Conservation (phyloP, 2,329 filamentous ascomycete genomes). For the Ilyonectria mors-panacis region DNA sequence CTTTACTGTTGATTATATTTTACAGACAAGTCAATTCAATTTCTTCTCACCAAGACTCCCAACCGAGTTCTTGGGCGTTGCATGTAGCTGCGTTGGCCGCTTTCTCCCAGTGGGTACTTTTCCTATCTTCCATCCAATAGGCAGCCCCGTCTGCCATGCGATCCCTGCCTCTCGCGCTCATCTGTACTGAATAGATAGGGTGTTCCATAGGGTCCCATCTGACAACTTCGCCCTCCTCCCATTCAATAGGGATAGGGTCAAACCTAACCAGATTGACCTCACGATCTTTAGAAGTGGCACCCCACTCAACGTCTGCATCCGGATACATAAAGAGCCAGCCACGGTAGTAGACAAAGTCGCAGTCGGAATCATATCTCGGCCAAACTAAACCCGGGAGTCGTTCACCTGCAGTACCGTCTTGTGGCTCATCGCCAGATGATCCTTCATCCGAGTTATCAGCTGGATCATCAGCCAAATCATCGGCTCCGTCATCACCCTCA, state of each 20-base stretch:
- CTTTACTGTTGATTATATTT: no score
- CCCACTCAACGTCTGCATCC: background rate
- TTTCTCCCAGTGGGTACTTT: background rate
- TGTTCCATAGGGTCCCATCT: background rate
- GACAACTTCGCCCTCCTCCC: background rate
- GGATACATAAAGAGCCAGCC: background rate
- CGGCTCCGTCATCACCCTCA: background rate
- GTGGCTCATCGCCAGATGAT: background rate
- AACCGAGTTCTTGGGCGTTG: background rate
- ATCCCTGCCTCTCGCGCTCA: background rate
- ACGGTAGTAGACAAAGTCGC: background rate
- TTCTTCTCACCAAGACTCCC: conserved; percentile 5
- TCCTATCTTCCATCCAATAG: background rate
- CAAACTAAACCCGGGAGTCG: background rate
- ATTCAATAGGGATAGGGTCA: background rate
- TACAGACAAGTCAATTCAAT: no score
- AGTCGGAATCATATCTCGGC: background rate
- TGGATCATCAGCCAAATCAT: background rate
- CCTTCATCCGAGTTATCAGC: background rate
- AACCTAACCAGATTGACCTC: background rate
- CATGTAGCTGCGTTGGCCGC: background rate
- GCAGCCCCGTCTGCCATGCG: background rate
- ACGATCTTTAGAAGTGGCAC: background rate
- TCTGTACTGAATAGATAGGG: background rate
- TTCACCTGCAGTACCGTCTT: background rate